Conservation (phyloP, 176 grass and related monocot genomes). For the Cocos nucifera region DNA sequence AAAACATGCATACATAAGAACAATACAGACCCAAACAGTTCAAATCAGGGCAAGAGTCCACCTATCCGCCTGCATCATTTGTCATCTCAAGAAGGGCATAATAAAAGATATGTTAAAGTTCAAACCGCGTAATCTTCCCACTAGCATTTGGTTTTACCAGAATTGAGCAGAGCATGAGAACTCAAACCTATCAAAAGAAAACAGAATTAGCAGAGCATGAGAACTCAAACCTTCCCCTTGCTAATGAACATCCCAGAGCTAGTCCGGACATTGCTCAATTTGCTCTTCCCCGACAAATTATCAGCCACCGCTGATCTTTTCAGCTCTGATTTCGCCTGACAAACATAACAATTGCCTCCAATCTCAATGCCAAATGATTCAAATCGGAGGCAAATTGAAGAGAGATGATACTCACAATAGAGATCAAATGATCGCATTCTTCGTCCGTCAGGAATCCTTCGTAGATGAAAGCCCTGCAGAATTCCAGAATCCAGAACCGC, state of each 20-base stretch:
- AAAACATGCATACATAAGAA: no score
- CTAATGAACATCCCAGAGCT: conserved; percentile 73
- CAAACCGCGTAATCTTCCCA: no score
- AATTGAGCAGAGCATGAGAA: no score
- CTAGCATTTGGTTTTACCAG: no score
- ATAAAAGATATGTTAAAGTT: no score
- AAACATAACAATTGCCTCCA: background rate
- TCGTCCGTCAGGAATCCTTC: conserved; percentile 67
- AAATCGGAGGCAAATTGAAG: background rate
- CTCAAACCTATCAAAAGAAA: no score
- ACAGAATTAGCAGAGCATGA: background rate
- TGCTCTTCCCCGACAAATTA: conserved; percentile 68
- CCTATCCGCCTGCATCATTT: no score
- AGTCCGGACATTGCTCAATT: conserved; percentile 60
- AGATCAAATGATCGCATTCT: conserved; percentile 86
- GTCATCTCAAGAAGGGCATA: no score
- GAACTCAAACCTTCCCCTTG: conserved; percentile 56
- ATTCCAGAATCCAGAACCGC: background rate
- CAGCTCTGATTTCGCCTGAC: conserved; percentile 76
- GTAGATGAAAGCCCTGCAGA: conserved; percentile 66
- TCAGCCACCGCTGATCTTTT: conserved; percentile 76
- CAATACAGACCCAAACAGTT: no score
- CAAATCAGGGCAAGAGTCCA: no score
- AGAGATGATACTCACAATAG: conserved; percentile 44
- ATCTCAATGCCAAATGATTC: no score